Base-by-base conservation (phyloP, 2,329 filamentous ascomycete genomes). In the Spiromastix sp. region DNA sequence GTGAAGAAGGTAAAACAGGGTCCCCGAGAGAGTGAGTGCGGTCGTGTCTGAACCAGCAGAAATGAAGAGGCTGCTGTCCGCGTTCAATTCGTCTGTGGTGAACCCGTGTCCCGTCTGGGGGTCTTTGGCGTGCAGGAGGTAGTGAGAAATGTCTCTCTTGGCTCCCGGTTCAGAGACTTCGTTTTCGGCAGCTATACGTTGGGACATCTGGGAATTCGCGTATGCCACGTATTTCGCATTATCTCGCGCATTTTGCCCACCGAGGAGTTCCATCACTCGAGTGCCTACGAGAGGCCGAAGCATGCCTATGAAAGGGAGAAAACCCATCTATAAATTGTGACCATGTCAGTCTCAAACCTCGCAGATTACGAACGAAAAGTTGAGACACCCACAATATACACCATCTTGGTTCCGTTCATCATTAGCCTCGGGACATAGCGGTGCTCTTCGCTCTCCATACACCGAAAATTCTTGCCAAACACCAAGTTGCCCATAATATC, bases 61-160 rank as follows among this genome's bases (percentile, higher is more conserved):
- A 40, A 71, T 70, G 16, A 71, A 45, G 2, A 66, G 51, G 35
- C 67, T 64, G 22, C 60, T 66, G 44, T 71, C 68, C 41, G 60
- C 62, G 57, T 63, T 67, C 15, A 71, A 44, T 44, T 71, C 67
- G 34, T 60, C 52, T 50, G 58, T 52, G 43, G 54, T 54, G 52
- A 66, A 59, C 33, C 63, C 55, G 20, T 60, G 48, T 39, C 62
- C 57, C 11, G 64, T 64, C 41, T 67, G 55, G 2, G 63, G 59
- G 46, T 72, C 60, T 46, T 62, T 60, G 34, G 66, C 61, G 37
- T 66, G 56, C 30, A 66, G 49, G 4, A 67, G 55, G 52, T 71
- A 55, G 49, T 65, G 59, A 51, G 66, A 64, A 46, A 70, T 65
- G 45, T 69, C 67, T 33, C 63, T 64, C 41, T 66, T 59, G 9